Evolutionary conservation across 257 asterid species (phyloP).

Genomic region (Nicotiana otophora): DNA sequence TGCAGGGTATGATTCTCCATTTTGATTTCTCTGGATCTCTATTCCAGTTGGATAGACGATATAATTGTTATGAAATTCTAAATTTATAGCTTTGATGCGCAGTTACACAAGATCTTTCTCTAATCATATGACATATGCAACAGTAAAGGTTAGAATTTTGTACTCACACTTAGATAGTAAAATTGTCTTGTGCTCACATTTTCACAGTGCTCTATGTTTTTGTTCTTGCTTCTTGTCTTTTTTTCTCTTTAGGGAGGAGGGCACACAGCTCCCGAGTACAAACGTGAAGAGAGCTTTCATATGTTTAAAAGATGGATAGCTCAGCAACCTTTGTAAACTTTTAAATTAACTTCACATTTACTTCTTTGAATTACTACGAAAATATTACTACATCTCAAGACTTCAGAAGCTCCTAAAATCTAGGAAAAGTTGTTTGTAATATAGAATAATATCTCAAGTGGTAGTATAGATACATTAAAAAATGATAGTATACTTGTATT

Average conservation of each 20-base stretch:
- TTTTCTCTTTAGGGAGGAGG: neutral
- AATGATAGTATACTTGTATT: neutral
- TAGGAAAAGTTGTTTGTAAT: neutral
- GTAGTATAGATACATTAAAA: neutral
- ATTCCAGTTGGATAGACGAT: neutral
- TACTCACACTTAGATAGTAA: neutral
- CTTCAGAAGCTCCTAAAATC: neutral
- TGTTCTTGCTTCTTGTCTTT: neutral
- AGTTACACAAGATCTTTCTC: conserved; percentile 33
- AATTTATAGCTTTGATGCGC: neutral
- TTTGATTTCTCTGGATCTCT: neutral
- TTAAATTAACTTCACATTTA: neutral
- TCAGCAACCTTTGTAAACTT: neutral
- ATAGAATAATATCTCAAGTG: neutral
- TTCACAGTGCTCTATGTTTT: neutral
- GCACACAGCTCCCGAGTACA: conserved; percentile 5
- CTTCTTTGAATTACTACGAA: neutral
- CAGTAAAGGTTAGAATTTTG: conserved; percentile 32
- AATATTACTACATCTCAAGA: neutral
- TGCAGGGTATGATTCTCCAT: conserved; percentile 32
- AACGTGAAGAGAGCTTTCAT: neutral
- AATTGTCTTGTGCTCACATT: neutral
- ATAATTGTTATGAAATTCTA: neutral
- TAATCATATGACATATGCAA: conserved; percentile 32
- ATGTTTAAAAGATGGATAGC: conserved; percentile 1